Conservation (phyloP, 805 yeast species). For the Hanseniaspora vineae region DNA sequence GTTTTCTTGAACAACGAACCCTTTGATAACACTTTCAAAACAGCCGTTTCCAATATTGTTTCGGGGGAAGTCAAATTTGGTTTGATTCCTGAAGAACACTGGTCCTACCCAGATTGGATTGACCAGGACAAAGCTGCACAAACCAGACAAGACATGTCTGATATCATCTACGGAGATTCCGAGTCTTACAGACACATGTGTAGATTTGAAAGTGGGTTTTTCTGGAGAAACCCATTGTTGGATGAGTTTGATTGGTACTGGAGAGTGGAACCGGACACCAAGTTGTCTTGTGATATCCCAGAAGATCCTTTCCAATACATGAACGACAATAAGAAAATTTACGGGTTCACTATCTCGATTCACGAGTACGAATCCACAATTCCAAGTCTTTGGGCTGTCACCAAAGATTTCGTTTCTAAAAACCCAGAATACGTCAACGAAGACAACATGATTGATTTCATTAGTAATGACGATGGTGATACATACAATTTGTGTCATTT, state of each 20-base stretch:
- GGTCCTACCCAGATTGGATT: constrained; percentile 78
- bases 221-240: constrained; percentile 59
- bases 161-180: constrained; percentile 62
- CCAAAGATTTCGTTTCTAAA: constrained; percentile 46
- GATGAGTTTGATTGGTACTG: constrained; percentile 73
- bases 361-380: constrained; percentile 62
- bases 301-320: constrained; percentile 72
- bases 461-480: constrained; percentile 57
- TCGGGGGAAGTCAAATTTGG: constrained; percentile 67
- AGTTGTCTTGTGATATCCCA: constrained; percentile 62
- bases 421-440: constrained; percentile 47
- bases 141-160: constrained; percentile 47
- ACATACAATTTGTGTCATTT: constrained; percentile 77
- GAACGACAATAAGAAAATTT: constrained; percentile 59
- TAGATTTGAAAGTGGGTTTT: constrained; percentile 74
- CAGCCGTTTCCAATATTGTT: constrained; percentile 35
- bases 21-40: constrained; percentile 60
- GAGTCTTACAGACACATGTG: constrained; percentile 83
- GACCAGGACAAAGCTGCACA: constrained; percentile 59
- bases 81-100: constrained; percentile 58
- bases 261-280: constrained; percentile 82
- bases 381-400: constrained; percentile 63
- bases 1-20: constrained; percentile 76
- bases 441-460: constrained; percentile 55
- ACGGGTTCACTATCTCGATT: constrained; percentile 66